These are phyloP conservation scores for Teunomyces panamensis DNA, from an alignment of 805 yeast species.

Conservation along the genomic window DNA sequence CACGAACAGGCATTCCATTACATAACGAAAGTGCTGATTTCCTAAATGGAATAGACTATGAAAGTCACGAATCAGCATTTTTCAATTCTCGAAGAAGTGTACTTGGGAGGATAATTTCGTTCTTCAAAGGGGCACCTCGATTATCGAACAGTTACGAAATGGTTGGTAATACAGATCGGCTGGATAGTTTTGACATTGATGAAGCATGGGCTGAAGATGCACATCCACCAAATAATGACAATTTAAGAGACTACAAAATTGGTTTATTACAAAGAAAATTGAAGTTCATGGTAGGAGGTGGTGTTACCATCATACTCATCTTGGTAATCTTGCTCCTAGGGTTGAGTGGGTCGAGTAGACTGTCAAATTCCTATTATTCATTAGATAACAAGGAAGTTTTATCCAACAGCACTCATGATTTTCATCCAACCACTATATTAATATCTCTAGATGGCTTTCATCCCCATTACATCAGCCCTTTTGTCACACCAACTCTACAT, in stretches of 20 bases:
- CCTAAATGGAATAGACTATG: conserved; percentile 24
- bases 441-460: conserved; percentile 88
- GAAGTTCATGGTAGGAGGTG: conserved; percentile 7
- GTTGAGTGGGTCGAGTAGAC: not conserved
- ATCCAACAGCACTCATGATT: conserved; percentile 64
- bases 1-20: not conserved
- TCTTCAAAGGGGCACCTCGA: not conserved
- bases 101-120: conserved; percentile 5
- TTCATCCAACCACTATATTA: conserved; percentile 75
- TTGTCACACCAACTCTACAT: conserved; percentile 70
- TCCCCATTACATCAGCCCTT: conserved; percentile 73
- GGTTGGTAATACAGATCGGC: conserved; percentile 2
- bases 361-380: not conserved
- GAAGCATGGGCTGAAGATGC: conserved; percentile 1
- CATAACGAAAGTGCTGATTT: conserved; percentile 8
- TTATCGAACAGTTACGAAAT: conserved; percentile 10
- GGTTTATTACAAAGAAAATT: conserved; percentile 21
- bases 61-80: conserved; percentile 7
- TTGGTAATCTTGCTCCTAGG: not conserved
- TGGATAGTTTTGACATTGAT: conserved; percentile 4
- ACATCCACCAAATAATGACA: not conserved
- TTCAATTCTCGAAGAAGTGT: not conserved
- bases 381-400: conserved; percentile 8
- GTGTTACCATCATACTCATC: conserved; percentile 7
- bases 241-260: conserved; percentile 24